Evolutionary conservation across 2,329 filamentous ascomycete genomes (phyloP).

Genomic region (Penicillium sp.): DNA sequence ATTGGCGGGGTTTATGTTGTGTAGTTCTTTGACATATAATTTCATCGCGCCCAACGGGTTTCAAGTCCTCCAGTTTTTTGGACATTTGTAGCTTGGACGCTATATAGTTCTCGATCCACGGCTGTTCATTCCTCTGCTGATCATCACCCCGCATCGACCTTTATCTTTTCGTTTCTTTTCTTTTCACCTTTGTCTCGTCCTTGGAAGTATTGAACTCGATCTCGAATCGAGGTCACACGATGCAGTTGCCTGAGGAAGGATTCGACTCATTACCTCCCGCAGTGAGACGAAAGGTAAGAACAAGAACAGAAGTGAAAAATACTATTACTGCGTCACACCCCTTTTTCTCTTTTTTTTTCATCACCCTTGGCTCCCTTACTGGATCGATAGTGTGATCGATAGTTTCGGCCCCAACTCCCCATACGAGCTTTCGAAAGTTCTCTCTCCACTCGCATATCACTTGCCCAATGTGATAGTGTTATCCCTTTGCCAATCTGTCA

Average conservation of each 20-base stretch:
- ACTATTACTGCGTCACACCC: no score
- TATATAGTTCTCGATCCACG: no score
- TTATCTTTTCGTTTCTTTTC: neutral
- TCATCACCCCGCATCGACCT: neutral
- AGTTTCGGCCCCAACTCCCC: slow-evolving; percentile 1
- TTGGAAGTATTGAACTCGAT: neutral
- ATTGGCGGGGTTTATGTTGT: neutral
- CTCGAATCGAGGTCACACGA: neutral
- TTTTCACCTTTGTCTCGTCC: no score
- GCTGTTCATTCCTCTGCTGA: no score
- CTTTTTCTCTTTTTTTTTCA: slow-evolving; percentile 7
- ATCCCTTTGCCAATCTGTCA: neutral
- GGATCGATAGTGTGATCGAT: slow-evolving; percentile 12
- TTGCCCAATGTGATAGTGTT: neutral
- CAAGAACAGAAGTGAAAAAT: no score
- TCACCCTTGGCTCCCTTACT: neutral
- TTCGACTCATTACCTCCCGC: slow-evolving; percentile 57
- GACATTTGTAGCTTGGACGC: neutral
- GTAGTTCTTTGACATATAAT: neutral
- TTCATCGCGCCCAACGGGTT: neutral
- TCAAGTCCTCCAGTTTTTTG: neutral
- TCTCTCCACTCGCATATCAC: neutral
- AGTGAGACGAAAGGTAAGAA: slow-evolving; percentile 58
- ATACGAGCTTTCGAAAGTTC: no score
- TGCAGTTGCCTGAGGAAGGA: slow-evolving; percentile 26